Evolutionary conservation across 768 basidiomycete species (phyloP).

Genomic region (Phylloporus rhodoxanthus): DNA sequence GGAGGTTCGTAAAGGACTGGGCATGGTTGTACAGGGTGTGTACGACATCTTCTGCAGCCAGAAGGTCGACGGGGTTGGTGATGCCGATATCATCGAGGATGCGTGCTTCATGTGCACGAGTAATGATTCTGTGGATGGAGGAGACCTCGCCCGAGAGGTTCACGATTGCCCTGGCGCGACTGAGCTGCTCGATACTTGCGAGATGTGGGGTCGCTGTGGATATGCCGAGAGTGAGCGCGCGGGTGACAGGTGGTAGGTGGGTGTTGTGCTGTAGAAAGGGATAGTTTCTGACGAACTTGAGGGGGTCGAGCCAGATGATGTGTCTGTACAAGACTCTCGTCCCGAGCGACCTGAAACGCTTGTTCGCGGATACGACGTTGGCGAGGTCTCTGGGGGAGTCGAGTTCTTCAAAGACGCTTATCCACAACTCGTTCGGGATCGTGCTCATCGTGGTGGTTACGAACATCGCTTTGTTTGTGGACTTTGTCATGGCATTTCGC

Average conservation of each 20-base stretch:
- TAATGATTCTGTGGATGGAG: conserved; percentile 12
- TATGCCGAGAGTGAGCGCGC: conserved; percentile 24
- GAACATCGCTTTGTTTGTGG: not conserved
- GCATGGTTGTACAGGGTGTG: conserved; percentile 19
- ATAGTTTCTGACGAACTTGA: conserved; percentile 23
- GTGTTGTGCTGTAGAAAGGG: conserved; percentile 9
- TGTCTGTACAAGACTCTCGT: conserved; percentile 30
- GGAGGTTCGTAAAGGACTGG: conserved; percentile 30
- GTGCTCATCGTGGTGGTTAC: conserved; percentile 10
- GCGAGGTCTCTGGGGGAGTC: conserved; percentile 28
- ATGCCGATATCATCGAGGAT: conserved; percentile 20
- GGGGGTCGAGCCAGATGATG: conserved; percentile 31
- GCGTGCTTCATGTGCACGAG: conserved; percentile 22
- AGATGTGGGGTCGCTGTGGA: conserved; percentile 16
- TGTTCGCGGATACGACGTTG: conserved; percentile 28
- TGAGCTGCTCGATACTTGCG: conserved; percentile 27
- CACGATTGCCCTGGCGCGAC: conserved; percentile 22
- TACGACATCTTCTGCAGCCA: conserved; percentile 17
- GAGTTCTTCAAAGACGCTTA: conserved; percentile 34
- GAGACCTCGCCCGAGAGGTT: conserved; percentile 14
- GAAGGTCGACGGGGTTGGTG: conserved; percentile 15
- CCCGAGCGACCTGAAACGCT: conserved; percentile 27
- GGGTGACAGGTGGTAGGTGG: conserved; percentile 10
- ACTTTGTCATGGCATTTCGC: not conserved
- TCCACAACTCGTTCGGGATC: conserved; percentile 37